Evolutionary conservation across 164 flowering plant species (phyloP).

Genomic region (Vitis vinifera): DNA sequence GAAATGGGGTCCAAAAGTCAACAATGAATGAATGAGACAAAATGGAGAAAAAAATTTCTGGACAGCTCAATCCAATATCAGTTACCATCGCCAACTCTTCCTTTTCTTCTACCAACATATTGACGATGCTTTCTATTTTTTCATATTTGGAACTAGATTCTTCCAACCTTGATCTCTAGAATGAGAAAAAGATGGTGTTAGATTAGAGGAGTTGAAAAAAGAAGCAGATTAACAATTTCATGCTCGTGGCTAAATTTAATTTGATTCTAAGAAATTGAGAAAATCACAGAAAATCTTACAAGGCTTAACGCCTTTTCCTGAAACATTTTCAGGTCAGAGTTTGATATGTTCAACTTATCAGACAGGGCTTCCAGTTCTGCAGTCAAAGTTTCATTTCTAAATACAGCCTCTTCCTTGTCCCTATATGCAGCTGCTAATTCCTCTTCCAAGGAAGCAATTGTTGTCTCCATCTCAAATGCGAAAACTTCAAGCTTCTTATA

Average conservation of each 20-base stretch:
- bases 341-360: slow-evolving; percentile 39
- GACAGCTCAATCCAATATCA: not conserved
- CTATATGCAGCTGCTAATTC: slow-evolving; percentile 42
- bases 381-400: slow-evolving; percentile 50
- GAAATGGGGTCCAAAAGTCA: slow-evolving; percentile 3
- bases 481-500: slow-evolving; percentile 72
- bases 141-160: slow-evolving; percentile 43
- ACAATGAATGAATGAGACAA: not conserved
- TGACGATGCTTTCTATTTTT: slow-evolving; percentile 42
- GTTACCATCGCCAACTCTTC: slow-evolving; percentile 89
- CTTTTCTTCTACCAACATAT: slow-evolving; percentile 57
- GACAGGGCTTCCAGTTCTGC: slow-evolving; percentile 57
- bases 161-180: slow-evolving; percentile 49
- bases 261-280: not conserved
- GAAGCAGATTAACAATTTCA: not conserved
- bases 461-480: slow-evolving; percentile 85
- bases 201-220: not conserved
- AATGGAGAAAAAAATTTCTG: not conserved
- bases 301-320: slow-evolving; percentile 60
- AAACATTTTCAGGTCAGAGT: slow-evolving; percentile 39
- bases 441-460: slow-evolving; percentile 80
- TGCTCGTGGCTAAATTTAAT: too few species aligned
- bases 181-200: slow-evolving; percentile 1
- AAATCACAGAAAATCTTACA: slow-evolving; percentile 43
- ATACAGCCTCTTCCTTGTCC: slow-evolving; percentile 58